Evolutionary conservation across 2,329 filamentous ascomycete genomes (phyloP), one percentile per base, ranked within the genome.

Genomic region (Colletotrichum endophyticum): DNA sequence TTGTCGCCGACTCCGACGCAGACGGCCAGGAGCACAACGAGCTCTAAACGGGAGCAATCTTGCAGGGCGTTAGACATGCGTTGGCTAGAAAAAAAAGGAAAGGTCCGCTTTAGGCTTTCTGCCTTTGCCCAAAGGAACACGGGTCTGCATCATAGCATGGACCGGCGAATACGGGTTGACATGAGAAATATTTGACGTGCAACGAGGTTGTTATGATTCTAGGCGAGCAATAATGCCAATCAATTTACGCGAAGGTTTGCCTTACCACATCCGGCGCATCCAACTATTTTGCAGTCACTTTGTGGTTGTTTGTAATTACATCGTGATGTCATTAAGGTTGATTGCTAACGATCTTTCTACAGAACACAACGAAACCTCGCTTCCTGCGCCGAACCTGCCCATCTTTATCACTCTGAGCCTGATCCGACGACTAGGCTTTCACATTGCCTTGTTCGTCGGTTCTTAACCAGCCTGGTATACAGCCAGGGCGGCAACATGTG

Each of bases 401-500:
- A 59, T 0, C 0, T 5, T 15, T 11, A 11, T 9, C 0, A 5
- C 7, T 28, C 8, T 1, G 13, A 28, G 12, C 13, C 1, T 57
- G 8, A 9, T 49, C 9, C 9, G 3, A 19, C 36, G 4, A 0
- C 39, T n/a, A 3, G 19, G 9, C 39, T 44, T 0, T 9, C 0
- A n/a, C 11, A 8, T 22, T 49, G n/a, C n/a, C 2, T 49, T 0
- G 6, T 22, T 3, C 19, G 4, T 13, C 5, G 1, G 0, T 64
- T 3, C 34, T 89, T 89, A 97, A 79, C 95, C 95, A 80, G 95
- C 92, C 85, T 95, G 94, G 84, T 96, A 97, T 49, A 97, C 82
- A 70, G 91, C 93, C 70, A 96, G 87, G 27, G 95, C 95, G 72
- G 92, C 91, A 44, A 97, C 93, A 80, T 96, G 94, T 0, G 94